Evolutionary conservation across 768 basidiomycete species (phyloP).

Genomic region (Amanita polypyramis): DNA sequence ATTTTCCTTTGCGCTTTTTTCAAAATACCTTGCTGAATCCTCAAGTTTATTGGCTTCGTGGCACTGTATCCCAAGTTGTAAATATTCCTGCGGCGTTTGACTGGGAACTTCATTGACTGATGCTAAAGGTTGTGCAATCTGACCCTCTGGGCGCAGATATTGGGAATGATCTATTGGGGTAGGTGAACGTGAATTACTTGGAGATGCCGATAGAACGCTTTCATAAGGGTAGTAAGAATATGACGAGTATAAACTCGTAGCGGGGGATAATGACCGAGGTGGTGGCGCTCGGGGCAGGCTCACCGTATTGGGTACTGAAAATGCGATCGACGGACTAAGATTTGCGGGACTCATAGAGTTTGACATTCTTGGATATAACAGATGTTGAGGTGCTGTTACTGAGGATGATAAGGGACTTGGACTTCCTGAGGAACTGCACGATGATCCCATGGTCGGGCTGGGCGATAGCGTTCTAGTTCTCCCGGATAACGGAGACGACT

Average conservation of each 20-base stretch:
- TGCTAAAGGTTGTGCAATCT: slow-evolving; percentile 8
- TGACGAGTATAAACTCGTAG: slow-evolving; percentile 39
- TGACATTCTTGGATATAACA: not conserved
- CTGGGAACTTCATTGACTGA: slow-evolving; percentile 11
- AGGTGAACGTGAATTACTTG: slow-evolving; percentile 14
- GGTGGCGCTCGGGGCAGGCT: slow-evolving; percentile 21
- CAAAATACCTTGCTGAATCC: slow-evolving; percentile 66
- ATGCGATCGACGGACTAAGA: not conserved
- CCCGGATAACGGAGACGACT: not conserved
- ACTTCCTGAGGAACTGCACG: slow-evolving; percentile 6
- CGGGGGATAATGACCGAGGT: slow-evolving; percentile 25
- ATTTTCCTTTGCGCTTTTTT: slow-evolving; percentile 57
- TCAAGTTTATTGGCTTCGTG: slow-evolving; percentile 64
- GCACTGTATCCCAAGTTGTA: slow-evolving; percentile 68
- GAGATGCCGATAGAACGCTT: slow-evolving; percentile 32
- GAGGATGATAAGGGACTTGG: slow-evolving; percentile 6
- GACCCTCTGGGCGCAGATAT: not conserved
- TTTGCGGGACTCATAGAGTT: not conserved
- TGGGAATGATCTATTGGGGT: slow-evolving; percentile 5
- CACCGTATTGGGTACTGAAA: not conserved
- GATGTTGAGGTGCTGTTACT: not conserved
- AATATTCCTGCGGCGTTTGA: slow-evolving; percentile 50
- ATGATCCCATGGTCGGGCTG: not conserved
- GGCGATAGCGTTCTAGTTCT: not conserved
- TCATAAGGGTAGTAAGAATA: slow-evolving; percentile 63